Evolutionary conservation across 805 yeast genomes (phyloP), one percentile per base, ranked within the genome.

Genomic region (Pichia deserticola): DNA sequence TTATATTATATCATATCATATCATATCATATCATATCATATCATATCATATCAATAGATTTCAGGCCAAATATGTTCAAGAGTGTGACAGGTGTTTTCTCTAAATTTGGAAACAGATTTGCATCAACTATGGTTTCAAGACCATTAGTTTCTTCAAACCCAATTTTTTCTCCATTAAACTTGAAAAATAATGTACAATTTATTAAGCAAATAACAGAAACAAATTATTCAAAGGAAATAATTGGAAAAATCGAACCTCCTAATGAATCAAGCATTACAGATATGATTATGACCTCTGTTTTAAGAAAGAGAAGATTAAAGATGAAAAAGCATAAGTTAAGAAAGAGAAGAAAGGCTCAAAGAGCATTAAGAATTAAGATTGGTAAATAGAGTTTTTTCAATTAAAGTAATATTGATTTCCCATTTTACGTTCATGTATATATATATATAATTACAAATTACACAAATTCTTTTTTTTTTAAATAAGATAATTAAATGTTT

Each of bases 311-410:
- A 73, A 80, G 87, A 70, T 81, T 87, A 67, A 92, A 89, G 77
- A 93, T 93, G 97, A 93, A 92, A 80, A 88, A 90, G 66, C 99
- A 93, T 71, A 93, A 93, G 75, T 77, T 89, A 67, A 86, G 93
- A 74, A 93, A 93, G 84, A 86, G 98, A 79, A 86, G 97, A 80
- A 89, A 83, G 79, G 87, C 83, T 42, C 95, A 90, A 69, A 79
- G 95, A 68, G 85, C 93, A 13, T 73, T 84, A 65, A 84, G 78
- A 78, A 81, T 81, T 67, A 84, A 84, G 67, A 70, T 81, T 59
- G 82, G 84, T 57, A 66, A 61, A 60, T 67, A 52, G 32, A 30
- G 20, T 20, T 20, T 20, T 20, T 20, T 20, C 20, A 20, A 20
- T 20, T 20, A 20, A 2, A 20, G 3, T 20, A 20, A 3, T 20